phyloP scores from a whole-genome alignment of 495 filamentous ascomycete genomes.

The Extremus antarcticus region DNA sequence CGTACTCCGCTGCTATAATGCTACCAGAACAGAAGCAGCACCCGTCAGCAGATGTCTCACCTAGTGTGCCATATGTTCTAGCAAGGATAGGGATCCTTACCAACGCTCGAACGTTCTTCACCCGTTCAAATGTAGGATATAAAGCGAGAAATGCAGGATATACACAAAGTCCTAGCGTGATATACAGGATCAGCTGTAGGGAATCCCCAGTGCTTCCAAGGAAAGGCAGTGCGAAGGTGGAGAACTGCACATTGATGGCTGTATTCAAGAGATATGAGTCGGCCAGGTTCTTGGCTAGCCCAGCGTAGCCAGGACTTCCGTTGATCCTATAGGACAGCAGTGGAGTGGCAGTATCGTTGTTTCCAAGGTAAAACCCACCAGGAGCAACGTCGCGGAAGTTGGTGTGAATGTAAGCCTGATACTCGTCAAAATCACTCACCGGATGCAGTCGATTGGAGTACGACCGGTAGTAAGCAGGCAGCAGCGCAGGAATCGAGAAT shows the following conservation, averaged over 20 bases:
- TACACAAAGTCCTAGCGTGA: constrained; percentile 59
- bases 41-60: no score
- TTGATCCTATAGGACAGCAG: constrained; percentile 33
- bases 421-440: constrained; percentile 53
- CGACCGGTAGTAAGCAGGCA: neutral
- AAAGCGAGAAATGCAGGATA: constrained; percentile 79
- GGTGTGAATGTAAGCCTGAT: constrained; percentile 50
- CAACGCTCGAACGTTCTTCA: constrained; percentile 65
- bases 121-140: constrained; percentile 74
- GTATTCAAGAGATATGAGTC: constrained; percentile 55
- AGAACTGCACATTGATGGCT: constrained; percentile 54
- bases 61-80: no score
- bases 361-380: constrained; percentile 64
- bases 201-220: constrained; percentile 51
- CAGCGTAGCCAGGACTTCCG: constrained; percentile 13
- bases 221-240: constrained; percentile 60
- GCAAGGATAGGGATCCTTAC: no score
- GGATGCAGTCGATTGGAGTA: constrained; percentile 33
- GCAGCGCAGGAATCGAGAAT: constrained; percentile 33
- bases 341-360: constrained; percentile 45
- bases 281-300: constrained; percentile 59
- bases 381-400: constrained; percentile 59
- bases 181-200: constrained; percentile 70
- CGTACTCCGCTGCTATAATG: constrained; percentile 61
- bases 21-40: no score